Base-by-base conservation (phyloP, 768 basidiomycete genomes). In the Naematelia encephala region DNA sequence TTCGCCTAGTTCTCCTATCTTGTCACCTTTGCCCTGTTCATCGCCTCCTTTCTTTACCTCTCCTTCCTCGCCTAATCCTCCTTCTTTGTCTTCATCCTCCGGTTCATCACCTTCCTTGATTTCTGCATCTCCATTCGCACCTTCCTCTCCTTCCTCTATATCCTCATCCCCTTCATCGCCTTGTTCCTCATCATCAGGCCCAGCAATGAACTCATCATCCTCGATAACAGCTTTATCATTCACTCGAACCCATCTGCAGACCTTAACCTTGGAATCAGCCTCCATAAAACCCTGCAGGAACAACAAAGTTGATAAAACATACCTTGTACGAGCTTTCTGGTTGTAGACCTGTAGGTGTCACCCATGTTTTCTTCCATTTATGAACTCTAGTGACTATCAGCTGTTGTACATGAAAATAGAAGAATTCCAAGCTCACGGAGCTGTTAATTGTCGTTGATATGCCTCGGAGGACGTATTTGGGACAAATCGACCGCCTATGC, bases 291-390 rank as follows among this genome's bases (percentile, higher is more conserved):
- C n/a, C n/a, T n/a, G n/a, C n/a, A n/a, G 4, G 47, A 21, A 48
- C 47, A n/a, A 21, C 47, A 48, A 48, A 23, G 47, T 2, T n/a
- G 23, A n/a, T n/a, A 26, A 10, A 14, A 57, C 62, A 16, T 26
- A 67, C 70, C 57, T 73, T 73, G 49, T 69, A 73, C 23, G 68
- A 70, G 27, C 66, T 68, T 39, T 73, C 71, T 5, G 71, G 68
- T 42, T 60, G 59, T 12, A 73, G 58, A 8, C 71, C 71, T 11
- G 63, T 57, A 12, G 71, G 71, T 11, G 71, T 39, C 5, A 70
- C 66, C 71, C 71, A 73, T 47, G 64, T 63, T 54, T 62, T 69
- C 54, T 63, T 63, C 71, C 71, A 73, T 51, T 68, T 73, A 42
- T 70, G 63, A 4, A 73, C 71, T 23, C 71, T 73, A 42, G 5